Conservation (phyloP, 129 eudicot genomes). For the Saposhnikovia divaricata region DNA sequence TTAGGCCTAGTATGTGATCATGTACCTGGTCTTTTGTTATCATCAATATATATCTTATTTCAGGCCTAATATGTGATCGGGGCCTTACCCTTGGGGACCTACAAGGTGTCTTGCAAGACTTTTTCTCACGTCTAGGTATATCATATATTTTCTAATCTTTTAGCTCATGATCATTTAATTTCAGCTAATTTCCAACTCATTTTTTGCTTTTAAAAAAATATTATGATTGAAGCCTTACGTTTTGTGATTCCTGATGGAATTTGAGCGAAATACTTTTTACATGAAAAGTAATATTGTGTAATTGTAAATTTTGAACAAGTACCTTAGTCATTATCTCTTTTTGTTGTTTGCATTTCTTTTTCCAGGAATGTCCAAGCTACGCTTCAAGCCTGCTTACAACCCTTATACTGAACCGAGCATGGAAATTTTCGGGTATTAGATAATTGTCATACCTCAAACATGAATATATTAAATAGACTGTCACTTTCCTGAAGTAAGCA, state of each 20-base stretch:
- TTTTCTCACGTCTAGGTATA: slow-evolving; percentile 82
- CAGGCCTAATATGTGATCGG: slow-evolving; percentile 89
- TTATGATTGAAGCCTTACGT: background rate
- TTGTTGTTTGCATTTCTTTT: background rate
- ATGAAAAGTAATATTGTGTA: background rate
- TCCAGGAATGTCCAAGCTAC: slow-evolving; percentile 88
- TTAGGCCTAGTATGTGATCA: slow-evolving; percentile 83
- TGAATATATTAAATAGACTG: background rate
- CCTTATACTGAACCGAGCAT: slow-evolving; percentile 99
- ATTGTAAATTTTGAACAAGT: background rate
- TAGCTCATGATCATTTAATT: no score
- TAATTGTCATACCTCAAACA: background rate
- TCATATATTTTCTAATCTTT: background rate
- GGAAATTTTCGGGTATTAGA: slow-evolving; percentile 84
- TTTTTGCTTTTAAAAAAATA: background rate
- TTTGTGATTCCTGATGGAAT: no score
- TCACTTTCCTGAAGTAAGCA: background rate
- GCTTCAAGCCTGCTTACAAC: slow-evolving; percentile 97
- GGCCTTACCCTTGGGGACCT: slow-evolving; percentile 90
- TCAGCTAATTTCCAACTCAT: background rate
- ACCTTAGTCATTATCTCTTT: background rate
- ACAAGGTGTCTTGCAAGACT: slow-evolving; percentile 82
- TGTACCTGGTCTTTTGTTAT: no score
- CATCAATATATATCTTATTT: slow-evolving; percentile 10
- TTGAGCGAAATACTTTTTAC: no score